These are phyloP conservation scores for Exophiala xenobiotica DNA, from an alignment of 2,329 filamentous ascomycete species.

Conservation along the genomic window DNA sequence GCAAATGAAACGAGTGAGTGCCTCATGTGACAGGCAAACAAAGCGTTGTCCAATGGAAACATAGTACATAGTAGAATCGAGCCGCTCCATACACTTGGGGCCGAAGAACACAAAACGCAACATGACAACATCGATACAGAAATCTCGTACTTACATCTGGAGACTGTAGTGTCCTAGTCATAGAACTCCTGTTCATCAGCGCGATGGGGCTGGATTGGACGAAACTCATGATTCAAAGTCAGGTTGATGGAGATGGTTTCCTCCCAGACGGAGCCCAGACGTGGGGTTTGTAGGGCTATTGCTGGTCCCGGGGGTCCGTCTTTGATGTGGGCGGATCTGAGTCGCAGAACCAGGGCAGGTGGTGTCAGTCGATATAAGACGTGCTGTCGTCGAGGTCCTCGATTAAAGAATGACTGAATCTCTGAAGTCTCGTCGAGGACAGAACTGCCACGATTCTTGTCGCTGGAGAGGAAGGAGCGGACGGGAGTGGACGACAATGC, in stretches of 20 bases:
- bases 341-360: no score
- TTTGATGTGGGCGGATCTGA: no score
- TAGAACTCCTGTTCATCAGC: constrained; percentile 22
- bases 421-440: no score
- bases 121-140: constrained; percentile 2
- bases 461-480: no score
- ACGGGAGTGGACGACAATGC: no score
- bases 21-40: constrained; percentile 1
- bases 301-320: no score
- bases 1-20: background rate
- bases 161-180: constrained; percentile 19
- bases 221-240: constrained; percentile 28
- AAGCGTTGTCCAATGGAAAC: background rate
- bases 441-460: no score
- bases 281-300: no score
- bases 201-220: constrained; percentile 26
- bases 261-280: no score
- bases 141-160: constrained; percentile 17
- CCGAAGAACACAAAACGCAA: background rate
- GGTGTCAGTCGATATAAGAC: no score
- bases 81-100: background rate
- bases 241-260: background rate
- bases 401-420: no score
- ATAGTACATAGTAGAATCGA: background rate
- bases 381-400: no score